Evolutionary conservation across 805 yeast genomes (phyloP).

Genomic region (Schwanniomyces vanrijiae): DNA sequence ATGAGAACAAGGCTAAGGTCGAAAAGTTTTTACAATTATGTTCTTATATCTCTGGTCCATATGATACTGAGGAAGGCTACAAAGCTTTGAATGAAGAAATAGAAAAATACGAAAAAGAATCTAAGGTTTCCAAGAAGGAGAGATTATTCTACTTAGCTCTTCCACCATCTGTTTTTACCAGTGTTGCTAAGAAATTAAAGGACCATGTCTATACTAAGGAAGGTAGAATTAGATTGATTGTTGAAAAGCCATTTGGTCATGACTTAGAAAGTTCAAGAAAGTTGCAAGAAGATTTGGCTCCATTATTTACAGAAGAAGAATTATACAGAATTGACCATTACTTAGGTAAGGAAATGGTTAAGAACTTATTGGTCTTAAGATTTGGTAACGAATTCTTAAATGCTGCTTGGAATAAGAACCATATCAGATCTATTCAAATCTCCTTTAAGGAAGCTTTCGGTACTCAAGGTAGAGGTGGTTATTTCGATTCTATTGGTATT

Average conservation of each 20-base stretch:
- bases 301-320: slow-evolving; percentile 88
- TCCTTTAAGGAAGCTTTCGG: slow-evolving; percentile 98
- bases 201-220: slow-evolving; percentile 60
- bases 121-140: slow-evolving; percentile 54
- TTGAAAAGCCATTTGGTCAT: slow-evolving; percentile 97
- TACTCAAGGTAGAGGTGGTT: slow-evolving; percentile 98
- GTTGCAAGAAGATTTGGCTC: slow-evolving; percentile 75
- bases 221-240: slow-evolving; percentile 76
- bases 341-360: slow-evolving; percentile 97
- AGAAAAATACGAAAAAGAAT: slow-evolving; percentile 55
- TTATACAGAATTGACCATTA: slow-evolving; percentile 95
- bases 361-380: slow-evolving; percentile 83
- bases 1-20: slow-evolving; percentile 39
- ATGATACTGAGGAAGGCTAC: slow-evolving; percentile 81
- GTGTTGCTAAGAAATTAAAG: slow-evolving; percentile 75
- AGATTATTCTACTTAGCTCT: slow-evolving; percentile 89
- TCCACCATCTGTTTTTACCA: slow-evolving; percentile 89
- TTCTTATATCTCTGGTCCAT: slow-evolving; percentile 73
- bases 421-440: slow-evolving; percentile 78
- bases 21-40: slow-evolving; percentile 67
- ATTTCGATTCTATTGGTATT: slow-evolving; percentile 92
- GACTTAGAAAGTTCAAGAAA: slow-evolving; percentile 78
- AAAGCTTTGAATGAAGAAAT: slow-evolving; percentile 53
- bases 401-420: slow-evolving; percentile 86
- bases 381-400: slow-evolving; percentile 87